A percentile compares a stretch with the other conserved stretches of the same genome.
These are phyloP conservation scores for Panicum virgatum DNA, from an alignment of 202 grass and related monocot species.

Conservation along the genomic window DNA sequence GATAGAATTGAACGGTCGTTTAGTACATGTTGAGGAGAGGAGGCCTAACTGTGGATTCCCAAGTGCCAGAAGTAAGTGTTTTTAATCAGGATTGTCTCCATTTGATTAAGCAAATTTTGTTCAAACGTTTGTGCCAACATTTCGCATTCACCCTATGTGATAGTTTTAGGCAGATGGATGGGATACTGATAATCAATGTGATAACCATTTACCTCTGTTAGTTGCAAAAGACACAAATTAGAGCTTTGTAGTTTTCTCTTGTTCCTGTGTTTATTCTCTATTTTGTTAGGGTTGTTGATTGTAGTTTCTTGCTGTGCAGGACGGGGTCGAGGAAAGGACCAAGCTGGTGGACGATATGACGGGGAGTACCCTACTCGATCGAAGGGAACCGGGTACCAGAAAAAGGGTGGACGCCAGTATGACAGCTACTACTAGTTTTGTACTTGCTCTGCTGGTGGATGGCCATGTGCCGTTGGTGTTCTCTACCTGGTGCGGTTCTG, in stretches of 20 bases:
- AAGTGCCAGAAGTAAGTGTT: constrained; percentile 69
- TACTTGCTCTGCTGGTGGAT: constrained; percentile 32
- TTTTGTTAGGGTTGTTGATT: neutral
- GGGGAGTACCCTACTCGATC: constrained; percentile 50
- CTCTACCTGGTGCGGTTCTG: constrained; percentile 34
- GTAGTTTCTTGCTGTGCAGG: constrained; percentile 44
- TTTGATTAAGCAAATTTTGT: constrained; percentile 12
- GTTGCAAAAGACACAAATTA: neutral
- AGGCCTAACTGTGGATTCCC: constrained; percentile 59
- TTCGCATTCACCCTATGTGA: neutral
- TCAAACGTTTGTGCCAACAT: constrained; percentile 26
- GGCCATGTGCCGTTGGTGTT: constrained; percentile 23
- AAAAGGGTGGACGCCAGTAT: constrained; percentile 50
- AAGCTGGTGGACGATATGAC: constrained; percentile 48
- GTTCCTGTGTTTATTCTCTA: neutral
- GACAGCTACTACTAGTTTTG: constrained; percentile 39
- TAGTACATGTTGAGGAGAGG: constrained; percentile 71
- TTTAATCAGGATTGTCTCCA: neutral
- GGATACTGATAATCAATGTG: neutral
- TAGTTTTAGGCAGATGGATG: neutral
- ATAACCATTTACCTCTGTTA: constrained; percentile 12
- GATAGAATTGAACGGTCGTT: constrained; percentile 77
- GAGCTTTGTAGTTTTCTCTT: neutral
- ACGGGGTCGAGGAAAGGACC: constrained; percentile 56
- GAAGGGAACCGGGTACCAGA: constrained; percentile 46